These are phyloP conservation scores for Fragilariopsis cylindrus DNA, from an alignment of 108 stramenopile genomes.

Conservation along the genomic window DNA sequence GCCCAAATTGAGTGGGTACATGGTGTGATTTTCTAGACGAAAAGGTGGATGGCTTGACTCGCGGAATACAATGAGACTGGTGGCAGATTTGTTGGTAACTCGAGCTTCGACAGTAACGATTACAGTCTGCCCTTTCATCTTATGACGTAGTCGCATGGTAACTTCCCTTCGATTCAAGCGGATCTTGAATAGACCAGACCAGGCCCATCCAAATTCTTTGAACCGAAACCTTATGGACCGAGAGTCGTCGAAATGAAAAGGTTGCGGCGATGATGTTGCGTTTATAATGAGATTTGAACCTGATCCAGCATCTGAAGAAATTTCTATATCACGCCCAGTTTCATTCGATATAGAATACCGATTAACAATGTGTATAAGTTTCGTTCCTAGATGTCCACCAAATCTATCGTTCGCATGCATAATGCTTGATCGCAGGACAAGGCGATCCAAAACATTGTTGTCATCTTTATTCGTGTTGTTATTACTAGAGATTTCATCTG, in stretches of 20 bases:
- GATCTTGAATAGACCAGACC: conserved; percentile 55
- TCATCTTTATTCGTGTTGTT: conserved; percentile 18
- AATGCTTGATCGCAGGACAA: conserved; percentile 47
- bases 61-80: conserved; percentile 41
- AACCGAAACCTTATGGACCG: conserved; percentile 54
- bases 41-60: conserved; percentile 55
- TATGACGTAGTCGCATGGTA: conserved; percentile 54
- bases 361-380: conserved; percentile 57
- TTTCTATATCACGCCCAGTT: conserved; percentile 63
- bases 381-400: conserved; percentile 55
- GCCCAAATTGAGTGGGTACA: conserved; percentile 51
- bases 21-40: conserved; percentile 67
- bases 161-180: conserved; percentile 52
- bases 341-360: conserved; percentile 54
- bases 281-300: conserved; percentile 29
- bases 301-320: conserved; percentile 28
- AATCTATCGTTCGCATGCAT: conserved; percentile 47
- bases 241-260: conserved; percentile 72
- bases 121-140: conserved; percentile 49
- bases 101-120: conserved; percentile 52
- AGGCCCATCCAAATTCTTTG: conserved; percentile 65
- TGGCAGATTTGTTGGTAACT: conserved; percentile 32
- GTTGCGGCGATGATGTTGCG: conserved; percentile 33
- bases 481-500: neutral
- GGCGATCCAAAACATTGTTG: conserved; percentile 32